These are phyloP conservation scores for Rhodotorula sp. DNA, from an alignment of 1,284 basidiomycete species.

Conservation along the genomic window DNA sequence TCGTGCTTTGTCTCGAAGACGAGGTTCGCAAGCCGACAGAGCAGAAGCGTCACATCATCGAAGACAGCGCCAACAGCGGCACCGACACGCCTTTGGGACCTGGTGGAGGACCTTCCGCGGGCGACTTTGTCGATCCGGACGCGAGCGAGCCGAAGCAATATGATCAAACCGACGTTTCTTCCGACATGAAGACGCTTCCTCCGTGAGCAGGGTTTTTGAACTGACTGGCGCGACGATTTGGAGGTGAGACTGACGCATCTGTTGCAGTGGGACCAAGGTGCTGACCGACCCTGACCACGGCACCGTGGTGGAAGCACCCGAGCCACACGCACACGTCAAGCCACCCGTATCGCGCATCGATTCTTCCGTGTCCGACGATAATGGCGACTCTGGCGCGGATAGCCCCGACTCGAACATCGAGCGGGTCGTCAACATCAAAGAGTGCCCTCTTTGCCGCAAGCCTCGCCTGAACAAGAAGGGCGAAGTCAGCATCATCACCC, in stretches of 20 bases:
- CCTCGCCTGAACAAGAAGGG: constrained; percentile 78
- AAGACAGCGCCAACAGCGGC: not conserved
- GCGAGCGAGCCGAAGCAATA: constrained; percentile 7
- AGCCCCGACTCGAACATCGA: constrained; percentile 9
- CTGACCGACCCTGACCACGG: constrained; percentile 30
- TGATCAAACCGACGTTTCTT: constrained; percentile 26
- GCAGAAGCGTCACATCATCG: constrained; percentile 55
- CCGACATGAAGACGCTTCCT: constrained; percentile 28
- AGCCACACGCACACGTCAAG: constrained; percentile 9
- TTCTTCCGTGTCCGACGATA: constrained; percentile 15
- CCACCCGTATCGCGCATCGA: constrained; percentile 2
- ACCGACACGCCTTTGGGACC: constrained; percentile 7
- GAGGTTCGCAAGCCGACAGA: constrained; percentile 69
- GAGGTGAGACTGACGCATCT: not conserved
- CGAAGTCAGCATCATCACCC: constrained; percentile 59
- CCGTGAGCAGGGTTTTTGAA: constrained; percentile 6
- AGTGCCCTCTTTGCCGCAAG: constrained; percentile 89
- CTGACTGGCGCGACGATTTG: too few species aligned
- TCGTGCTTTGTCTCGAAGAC: constrained; percentile 69
- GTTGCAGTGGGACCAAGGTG: constrained; percentile 17
- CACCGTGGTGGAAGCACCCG: constrained; percentile 22
- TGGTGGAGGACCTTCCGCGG: not conserved
- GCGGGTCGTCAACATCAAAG: constrained; percentile 83
- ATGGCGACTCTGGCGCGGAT: not conserved
- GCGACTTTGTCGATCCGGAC: constrained; percentile 9